A percentile compares a stretch with the other conserved stretches of the same genome.
These are phyloP conservation scores for Globisporangium acanthophoron DNA, from an alignment of 352 stramenopile genomes.

Conservation along the genomic window DNA sequence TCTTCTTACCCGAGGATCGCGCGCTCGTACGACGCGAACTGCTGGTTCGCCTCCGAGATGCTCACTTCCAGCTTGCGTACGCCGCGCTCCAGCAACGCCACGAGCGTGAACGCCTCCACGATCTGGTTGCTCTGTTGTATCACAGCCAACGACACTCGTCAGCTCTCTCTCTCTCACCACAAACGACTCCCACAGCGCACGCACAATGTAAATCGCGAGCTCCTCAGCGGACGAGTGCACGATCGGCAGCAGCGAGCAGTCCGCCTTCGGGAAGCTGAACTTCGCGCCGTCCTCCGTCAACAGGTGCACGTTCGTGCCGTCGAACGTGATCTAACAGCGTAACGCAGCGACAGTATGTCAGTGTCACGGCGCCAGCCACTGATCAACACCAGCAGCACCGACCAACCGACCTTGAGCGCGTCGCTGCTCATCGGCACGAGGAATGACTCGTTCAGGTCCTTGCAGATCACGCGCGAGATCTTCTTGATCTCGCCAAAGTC, in stretches of 20 bases:
- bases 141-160: neutral
- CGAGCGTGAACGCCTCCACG: conserved; percentile 78
- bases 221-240: conserved; percentile 97
- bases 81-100: conserved; percentile 67
- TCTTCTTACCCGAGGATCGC: conserved; percentile 41
- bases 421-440: conserved; percentile 94
- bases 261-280: conserved; percentile 93
- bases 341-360: neutral
- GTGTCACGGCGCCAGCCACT: neutral
- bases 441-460: conserved; percentile 97
- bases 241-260: conserved; percentile 96
- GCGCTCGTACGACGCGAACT: conserved; percentile 84
- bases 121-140: conserved; percentile 74
- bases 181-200: conserved; percentile 11
- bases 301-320: conserved; percentile 87
- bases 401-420: conserved; percentile 68
- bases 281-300: conserved; percentile 92
- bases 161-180: neutral
- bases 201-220: conserved; percentile 92
- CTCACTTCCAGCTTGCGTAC: conserved; percentile 91
- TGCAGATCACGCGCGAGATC: conserved; percentile 92
- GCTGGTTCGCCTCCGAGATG: conserved; percentile 91
- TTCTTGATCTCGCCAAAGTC: conserved; percentile 98
- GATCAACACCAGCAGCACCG: neutral
- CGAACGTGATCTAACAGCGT: conserved; percentile 66